Percentiles rank a stretch among this genome's conserved stretches.
phyloP scores from a whole-genome alignment of 192 early-diverging fungal genomes.

The Umbelopsis isabellina region DNA sequence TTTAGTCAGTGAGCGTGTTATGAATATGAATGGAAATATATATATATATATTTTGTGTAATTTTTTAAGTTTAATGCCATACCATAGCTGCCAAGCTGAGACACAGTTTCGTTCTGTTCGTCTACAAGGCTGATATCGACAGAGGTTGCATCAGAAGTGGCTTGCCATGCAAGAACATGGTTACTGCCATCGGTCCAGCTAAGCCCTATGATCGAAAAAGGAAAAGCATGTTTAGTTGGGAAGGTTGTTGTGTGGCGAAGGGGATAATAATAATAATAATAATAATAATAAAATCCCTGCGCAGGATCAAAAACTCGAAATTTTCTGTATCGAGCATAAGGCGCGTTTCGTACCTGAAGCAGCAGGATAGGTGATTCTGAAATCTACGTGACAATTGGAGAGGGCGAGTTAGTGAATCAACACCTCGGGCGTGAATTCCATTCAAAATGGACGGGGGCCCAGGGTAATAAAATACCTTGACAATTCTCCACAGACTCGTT shows the following conservation, averaged over 20 bases:
- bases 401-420: neutral
- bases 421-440: neutral
- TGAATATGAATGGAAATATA: neutral
- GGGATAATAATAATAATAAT: no score
- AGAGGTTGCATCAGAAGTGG: neutral
- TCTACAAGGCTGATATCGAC: neutral
- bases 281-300: neutral
- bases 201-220: neutral
- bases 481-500: neutral
- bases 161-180: neutral
- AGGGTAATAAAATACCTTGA: constrained; percentile 1
- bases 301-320: constrained; percentile 1
- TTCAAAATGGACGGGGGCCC: neutral
- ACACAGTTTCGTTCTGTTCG: neutral
- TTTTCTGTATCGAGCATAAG: neutral
- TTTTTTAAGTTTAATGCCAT: no score
- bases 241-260: constrained; percentile 3
- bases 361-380: neutral
- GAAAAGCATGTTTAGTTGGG: neutral
- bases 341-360: neutral
- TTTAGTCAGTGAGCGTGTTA: neutral
- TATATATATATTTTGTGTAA: neutral
- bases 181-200: neutral
- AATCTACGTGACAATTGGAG: neutral
- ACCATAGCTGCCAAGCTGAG: constrained; percentile 14